A percentile compares a stretch with the other conserved stretches of the same genome.
Evolutionary conservation across 139 green algal species (phyloP).

Genomic region (Chlorella sp.): DNA sequence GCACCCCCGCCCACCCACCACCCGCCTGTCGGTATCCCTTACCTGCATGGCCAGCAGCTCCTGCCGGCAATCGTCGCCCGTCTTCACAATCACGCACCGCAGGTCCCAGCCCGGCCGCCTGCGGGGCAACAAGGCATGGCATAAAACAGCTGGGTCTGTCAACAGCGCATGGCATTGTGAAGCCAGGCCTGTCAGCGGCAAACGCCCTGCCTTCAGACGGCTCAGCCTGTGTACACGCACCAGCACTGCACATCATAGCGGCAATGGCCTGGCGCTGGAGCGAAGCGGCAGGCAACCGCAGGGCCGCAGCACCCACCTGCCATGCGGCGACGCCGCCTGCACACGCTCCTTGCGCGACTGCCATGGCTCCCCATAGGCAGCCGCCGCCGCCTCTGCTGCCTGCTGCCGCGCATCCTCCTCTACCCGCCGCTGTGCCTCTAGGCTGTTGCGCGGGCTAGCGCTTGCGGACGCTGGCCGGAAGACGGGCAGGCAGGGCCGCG

Average conservation of each 20-base stretch:
- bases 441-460: neutral
- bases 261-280: too few species aligned
- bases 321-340: constrained; percentile 78
- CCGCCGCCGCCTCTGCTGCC: constrained; percentile 38
- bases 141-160: too few species aligned
- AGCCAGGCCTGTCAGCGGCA: too few species aligned
- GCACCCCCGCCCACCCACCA: too few species aligned
- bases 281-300: neutral
- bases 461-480: neutral
- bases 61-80: constrained; percentile 97
- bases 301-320: constrained; percentile 16
- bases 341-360: constrained; percentile 62
- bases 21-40: too few species aligned
- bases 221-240: too few species aligned
- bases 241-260: too few species aligned
- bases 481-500: neutral
- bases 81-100: constrained; percentile 97
- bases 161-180: too few species aligned
- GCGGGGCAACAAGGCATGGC: neutral
- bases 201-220: too few species aligned
- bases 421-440: neutral
- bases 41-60: constrained; percentile 91
- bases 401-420: constrained; percentile 21
- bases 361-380: constrained; percentile 83
- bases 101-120: constrained; percentile 86